Percentiles rank a stretch among this genome's conserved stretches.
phyloP scores from a whole-genome alignment of 495 filamentous ascomycete species.

The Daldinia childiae region DNA sequence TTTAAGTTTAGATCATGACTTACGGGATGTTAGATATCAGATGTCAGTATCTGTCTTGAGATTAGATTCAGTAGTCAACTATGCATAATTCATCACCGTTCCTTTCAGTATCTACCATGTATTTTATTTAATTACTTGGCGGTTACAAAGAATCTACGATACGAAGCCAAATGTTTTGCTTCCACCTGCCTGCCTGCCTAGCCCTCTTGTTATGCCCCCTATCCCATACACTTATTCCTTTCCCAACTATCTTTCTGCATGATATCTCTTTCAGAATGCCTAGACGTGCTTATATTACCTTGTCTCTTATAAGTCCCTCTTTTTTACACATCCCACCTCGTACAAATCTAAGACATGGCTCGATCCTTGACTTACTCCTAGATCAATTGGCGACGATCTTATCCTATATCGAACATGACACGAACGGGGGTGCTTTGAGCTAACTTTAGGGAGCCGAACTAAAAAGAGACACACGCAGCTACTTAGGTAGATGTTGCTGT shows the following conservation, averaged over 20 bases:
- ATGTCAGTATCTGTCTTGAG: conserved; percentile 13
- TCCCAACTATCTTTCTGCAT: conserved; percentile 1
- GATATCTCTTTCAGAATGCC: conserved; percentile 4
- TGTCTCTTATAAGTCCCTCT: conserved; percentile 7
- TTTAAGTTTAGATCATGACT: conserved; percentile 22
- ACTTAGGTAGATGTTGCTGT: background rate
- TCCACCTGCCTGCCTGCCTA: too few species aligned
- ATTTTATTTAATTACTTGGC: background rate
- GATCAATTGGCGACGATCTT: conserved; percentile 20
- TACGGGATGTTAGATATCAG: conserved; percentile 17
- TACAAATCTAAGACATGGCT: conserved; percentile 43
- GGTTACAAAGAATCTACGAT: too few species aligned
- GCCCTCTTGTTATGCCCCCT: too few species aligned
- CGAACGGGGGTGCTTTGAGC: background rate
- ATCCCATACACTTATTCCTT: too few species aligned
- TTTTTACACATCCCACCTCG: conserved; percentile 18
- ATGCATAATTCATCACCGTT: background rate
- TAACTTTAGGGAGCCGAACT: background rate
- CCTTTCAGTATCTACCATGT: background rate
- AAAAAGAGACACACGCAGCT: background rate
- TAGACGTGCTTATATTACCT: background rate
- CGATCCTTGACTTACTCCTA: conserved; percentile 32
- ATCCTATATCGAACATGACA: conserved; percentile 23
- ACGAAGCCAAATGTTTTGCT: too few species aligned
- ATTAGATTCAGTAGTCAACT: conserved; percentile 22